Evolutionary conservation across 1,139 yeast species (phyloP), one percentile per base, ranked within the genome.

Genomic region (Lodderomyces jiufengensis): DNA sequence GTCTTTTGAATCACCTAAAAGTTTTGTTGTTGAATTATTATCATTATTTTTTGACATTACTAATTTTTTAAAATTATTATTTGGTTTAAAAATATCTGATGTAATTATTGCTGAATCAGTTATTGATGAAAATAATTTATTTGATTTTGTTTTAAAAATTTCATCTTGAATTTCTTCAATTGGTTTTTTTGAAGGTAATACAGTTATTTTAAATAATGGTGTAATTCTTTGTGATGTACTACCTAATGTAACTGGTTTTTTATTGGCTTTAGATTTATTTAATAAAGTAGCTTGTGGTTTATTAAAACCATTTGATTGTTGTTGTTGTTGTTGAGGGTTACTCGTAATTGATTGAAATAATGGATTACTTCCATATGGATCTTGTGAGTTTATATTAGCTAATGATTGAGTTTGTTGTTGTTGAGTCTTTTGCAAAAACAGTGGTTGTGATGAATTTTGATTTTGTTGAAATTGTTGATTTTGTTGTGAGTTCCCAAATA

Each of bases 351-450:
- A 62, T 49, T 69, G 67, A 60, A 77, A 82, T 35, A 80, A 63
- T 4, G 86, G 86, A 52, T 80, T 81, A 44, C 70, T 70, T 3
- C 92, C 90, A 54, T 81, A 84, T 29, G 94, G 92, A 53, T 84
- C 84, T 43, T 73, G 80, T 29, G 73, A 69, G 38, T 70, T 66
- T 24, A 78, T 64, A 26, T 74, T 76, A 28, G 66, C 54, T 52
- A 64, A 49, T 41, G 65, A 45, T 33, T 56, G 63, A 27, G 51
- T 59, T 32, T 45, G 58, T 37, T 52, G 65, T 33, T 54, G 60
- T 34, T 38, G 50, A 3, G 36, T 20, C 24, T 33, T 21, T 27
- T 35, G 38, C 34, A 51, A 49, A 24, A 41, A 34, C 31, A 44
- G 43, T 15, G 40, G 37, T 45, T 47, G 43, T 41, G 45, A 40